phyloP scores from a whole-genome alignment of 192 early-diverging fungal genomes.

The Dissophora ornata region DNA sequence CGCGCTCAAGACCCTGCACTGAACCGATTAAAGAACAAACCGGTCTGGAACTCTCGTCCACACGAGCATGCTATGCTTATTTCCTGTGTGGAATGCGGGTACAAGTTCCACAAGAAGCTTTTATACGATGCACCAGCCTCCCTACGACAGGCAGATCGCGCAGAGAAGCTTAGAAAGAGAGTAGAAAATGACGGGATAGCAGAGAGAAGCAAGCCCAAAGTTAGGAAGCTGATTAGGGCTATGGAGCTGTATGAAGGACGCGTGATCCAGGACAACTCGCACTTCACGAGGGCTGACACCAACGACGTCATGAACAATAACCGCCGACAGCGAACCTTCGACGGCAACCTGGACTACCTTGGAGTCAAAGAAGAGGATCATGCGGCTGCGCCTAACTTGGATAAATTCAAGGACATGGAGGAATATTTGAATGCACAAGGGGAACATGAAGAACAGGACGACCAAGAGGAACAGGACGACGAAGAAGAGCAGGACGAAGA shows the following conservation, averaged over 20 bases:
- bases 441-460: too few species aligned
- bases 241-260: too few species aligned
- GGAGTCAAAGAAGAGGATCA: slow-evolving; percentile 28
- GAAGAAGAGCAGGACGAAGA: too few species aligned
- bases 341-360: slow-evolving; percentile 35
- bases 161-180: too few species aligned
- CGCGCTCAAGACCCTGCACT: background rate
- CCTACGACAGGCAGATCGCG: background rate
- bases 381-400: background rate
- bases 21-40: background rate
- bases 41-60: slow-evolving; percentile 5
- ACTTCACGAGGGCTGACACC: background rate
- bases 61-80: background rate
- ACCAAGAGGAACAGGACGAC: too few species aligned
- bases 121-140: slow-evolving; percentile 16
- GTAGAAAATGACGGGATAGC: too few species aligned
- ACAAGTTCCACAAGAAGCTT: slow-evolving; percentile 12
- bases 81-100: slow-evolving; percentile 37
- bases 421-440: too few species aligned
- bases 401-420: background rate
- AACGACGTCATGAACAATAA: slow-evolving; percentile 33
- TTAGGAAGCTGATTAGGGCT: too few species aligned
- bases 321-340: background rate
- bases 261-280: background rate
- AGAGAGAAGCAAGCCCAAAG: background rate